Conservation (phyloP, 2,329 filamentous ascomycete species). For the Stemphylium lycopersici region DNA sequence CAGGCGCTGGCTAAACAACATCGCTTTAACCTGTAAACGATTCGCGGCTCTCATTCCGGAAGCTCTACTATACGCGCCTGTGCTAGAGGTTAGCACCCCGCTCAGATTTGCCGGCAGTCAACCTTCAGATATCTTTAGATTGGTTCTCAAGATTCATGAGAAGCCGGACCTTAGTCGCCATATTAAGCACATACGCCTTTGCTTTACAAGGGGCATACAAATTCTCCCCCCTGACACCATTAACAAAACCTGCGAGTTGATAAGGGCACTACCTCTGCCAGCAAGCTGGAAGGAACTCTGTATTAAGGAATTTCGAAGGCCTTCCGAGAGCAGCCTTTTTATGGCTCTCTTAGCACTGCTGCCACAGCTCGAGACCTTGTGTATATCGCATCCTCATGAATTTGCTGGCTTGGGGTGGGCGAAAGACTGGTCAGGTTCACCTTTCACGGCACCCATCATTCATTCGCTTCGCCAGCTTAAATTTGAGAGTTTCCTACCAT, state of each 20-base stretch:
- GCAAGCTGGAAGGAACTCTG: neutral
- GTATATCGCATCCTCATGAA: constrained; percentile 4
- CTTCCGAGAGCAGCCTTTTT: neutral
- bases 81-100: constrained; percentile 1
- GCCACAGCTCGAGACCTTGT: constrained; percentile 14
- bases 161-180: constrained; percentile 8
- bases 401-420: neutral
- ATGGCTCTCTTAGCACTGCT: constrained; percentile 6
- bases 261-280: neutral
- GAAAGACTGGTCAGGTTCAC: neutral
- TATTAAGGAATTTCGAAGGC: neutral
- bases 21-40: constrained; percentile 20
- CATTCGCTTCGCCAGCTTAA: constrained; percentile 6
- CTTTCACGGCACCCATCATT: neutral
- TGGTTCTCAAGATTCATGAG: constrained; percentile 6
- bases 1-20: constrained; percentile 6
- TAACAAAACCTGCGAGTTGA: neutral
- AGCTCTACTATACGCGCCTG: constrained; percentile 4
- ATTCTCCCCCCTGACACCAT: neutral
- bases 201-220: neutral
- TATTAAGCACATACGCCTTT: constrained; percentile 17
- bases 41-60: constrained; percentile 16
- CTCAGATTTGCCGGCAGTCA: neutral
- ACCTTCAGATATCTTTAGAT: neutral
- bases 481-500: neutral